Evolutionary conservation across 257 asterid species (phyloP), one percentile per base, ranked within the genome.

Genomic region (Linaria vulgaris): DNA sequence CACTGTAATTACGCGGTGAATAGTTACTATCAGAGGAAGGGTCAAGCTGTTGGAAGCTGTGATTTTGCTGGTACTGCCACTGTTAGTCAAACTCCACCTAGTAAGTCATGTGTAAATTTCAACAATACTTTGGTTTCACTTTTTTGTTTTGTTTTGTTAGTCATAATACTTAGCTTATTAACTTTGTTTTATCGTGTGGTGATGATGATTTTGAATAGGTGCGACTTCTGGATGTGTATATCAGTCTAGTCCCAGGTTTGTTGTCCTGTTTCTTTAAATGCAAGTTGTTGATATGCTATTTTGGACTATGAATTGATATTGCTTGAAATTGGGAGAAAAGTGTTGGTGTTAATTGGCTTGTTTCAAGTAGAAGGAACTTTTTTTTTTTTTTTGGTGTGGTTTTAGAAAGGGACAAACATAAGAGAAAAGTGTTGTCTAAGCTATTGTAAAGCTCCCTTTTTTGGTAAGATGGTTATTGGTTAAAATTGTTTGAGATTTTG

Each of bases 1-100:
- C 99, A 92, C 81, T 92, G 99, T 16, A 87, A 65, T 55, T 89
- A 81, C 67, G 99, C 97, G 38, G 97, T 87, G 0, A 92, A 89
- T 54, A 92, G 96, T 68, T 92, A 89, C 67, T 92, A 74, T 59
- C 99, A 89, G 81, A 83, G 68, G 46, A 87, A 74, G 51, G 69
- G 63, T 9, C 78, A 80, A 52, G 31, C 45, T 47, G 4, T 20
- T 53, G 88, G 83, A 6, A 92, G 73, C 80, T 89, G 99, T 76
- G 87, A 85, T 56, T 92, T 92, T 72, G 0, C 56, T n/a, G 89
- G 84, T 65, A 70, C 94, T 72, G 95, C 96, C 24, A 4, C 67
- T 10, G 55, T 76, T 5, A 20, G 73, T 57, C 60, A 31, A 60
- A 69, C 69, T 12, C 39, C 76, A 34, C 84, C 96, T 6, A 68